Base-by-base conservation (phyloP, 2,329 filamentous ascomycete species). In the Diaporthe sp. region DNA sequence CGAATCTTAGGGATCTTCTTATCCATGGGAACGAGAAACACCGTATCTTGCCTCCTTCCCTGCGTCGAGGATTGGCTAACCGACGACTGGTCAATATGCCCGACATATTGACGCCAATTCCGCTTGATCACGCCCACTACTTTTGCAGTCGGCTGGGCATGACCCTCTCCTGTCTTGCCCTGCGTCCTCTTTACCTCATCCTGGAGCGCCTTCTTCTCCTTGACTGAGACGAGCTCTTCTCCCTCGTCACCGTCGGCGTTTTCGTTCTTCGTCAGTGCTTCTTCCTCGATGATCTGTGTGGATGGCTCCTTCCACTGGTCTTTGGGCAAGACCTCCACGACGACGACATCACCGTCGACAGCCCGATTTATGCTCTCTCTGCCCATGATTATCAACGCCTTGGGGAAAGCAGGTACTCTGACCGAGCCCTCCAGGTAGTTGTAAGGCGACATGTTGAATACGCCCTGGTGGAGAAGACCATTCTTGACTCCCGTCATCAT, bases 51-150 rank as follows among this genome's bases (percentile, higher is more conserved):
- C 79, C 94, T 94, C 74, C 95, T 91, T 40, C 95, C 95, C 78
- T 95, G 93, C 75, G 92, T 93, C 2, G 90, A 90, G 4, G 92
- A 90, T 71, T 92, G 91, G 80, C 92, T 93, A 66, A 95, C 93
- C 2, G 96, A 97, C 15, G 94, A 94, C 68, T 93, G 92, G 81
- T 99, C 97, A 73, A 99, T 93, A 81, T 98, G 96, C 2, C 97
- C 97, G 76, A 99, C 97, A 79, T 98, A 98, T 83, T 98, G 97
- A 76, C 97, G 91, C 97, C 97, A 99, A 83, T 98, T 98, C 70
- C 97, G 92, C 85, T 97, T 98, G 82, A 98, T 91, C 33, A 98
- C 89, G 64, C 97, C 97, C 9, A 98, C 95, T 17, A 99, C 94
- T 81, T 91, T 94, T 35, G 96, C 97, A 9, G 97, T 98, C 9